A percentile compares a stretch with the other conserved stretches of the same genome.
Evolutionary conservation across 441 rosid species (phyloP).

Genomic region (Dalechampia spathulata): DNA sequence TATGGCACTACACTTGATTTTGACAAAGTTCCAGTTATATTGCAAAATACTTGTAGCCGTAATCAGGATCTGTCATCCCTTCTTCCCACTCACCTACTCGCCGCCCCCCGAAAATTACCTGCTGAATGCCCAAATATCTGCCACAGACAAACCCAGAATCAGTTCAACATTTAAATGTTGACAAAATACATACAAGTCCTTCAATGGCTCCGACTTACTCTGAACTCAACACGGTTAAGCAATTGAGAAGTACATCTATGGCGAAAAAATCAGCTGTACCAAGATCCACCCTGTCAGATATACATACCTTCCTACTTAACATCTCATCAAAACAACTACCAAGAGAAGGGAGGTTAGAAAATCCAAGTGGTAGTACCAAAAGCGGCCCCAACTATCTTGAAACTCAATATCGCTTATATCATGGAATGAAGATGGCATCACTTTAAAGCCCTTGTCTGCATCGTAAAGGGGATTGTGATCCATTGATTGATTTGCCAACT

Average conservation of each 20-base stretch:
- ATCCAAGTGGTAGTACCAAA: slow-evolving; percentile 43
- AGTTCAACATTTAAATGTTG: neutral
- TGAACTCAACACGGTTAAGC: slow-evolving; percentile 85
- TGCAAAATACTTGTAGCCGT: slow-evolving; percentile 77
- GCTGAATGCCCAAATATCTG: slow-evolving; percentile 83
- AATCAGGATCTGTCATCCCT: slow-evolving; percentile 68
- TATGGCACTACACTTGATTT: too few relatives aligned
- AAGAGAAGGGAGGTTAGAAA: neutral
- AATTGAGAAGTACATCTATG: slow-evolving; percentile 77
- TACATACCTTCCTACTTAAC: neutral
- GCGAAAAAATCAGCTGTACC: slow-evolving; percentile 82
- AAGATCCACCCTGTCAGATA: slow-evolving; percentile 71
- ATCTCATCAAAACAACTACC: neutral
- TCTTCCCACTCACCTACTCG: slow-evolving; percentile 93
- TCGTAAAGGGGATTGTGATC: slow-evolving; percentile 81
- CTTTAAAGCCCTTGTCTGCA: slow-evolving; percentile 65
- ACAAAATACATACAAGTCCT: neutral
- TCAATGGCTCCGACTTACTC: slow-evolving; percentile 47
- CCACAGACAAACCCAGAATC: slow-evolving; percentile 3
- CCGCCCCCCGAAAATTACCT: slow-evolving; percentile 77
- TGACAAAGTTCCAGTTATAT: too few relatives aligned
- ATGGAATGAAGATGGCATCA: slow-evolving; percentile 88
- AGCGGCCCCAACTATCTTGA: slow-evolving; percentile 95
- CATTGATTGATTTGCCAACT: slow-evolving; percentile 72
- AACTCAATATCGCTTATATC: slow-evolving; percentile 90